These are phyloP conservation scores for Stenogyne calaminthoides DNA, from an alignment of 305 asterid species.

Conservation along the genomic window DNA sequence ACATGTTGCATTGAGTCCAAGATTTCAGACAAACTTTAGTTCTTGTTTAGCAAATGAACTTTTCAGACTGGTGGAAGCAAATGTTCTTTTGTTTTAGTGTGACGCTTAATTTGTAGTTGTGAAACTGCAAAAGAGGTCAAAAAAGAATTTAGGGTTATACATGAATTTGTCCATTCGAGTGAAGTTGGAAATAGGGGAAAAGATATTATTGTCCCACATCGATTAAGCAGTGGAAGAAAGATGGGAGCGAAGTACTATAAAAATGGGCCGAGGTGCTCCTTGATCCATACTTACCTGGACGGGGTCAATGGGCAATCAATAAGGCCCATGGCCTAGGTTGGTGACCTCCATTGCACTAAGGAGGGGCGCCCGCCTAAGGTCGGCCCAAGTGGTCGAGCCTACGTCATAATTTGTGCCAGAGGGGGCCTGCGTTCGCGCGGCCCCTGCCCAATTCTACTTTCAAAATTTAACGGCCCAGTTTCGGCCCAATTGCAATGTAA, in stretches of 20 bases:
- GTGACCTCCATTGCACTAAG: constrained; percentile 56
- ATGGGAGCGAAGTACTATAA: background rate
- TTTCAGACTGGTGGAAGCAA: too few relatives aligned
- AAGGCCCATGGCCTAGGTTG: constrained; percentile 49
- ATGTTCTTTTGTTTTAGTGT: too few relatives aligned
- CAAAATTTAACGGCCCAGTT: background rate
- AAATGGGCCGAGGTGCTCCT: background rate
- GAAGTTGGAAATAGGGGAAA: background rate
- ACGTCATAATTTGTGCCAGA: constrained; percentile 56
- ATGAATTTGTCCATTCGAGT: too few relatives aligned
- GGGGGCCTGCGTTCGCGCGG: constrained; percentile 88
- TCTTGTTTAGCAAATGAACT: too few relatives aligned
- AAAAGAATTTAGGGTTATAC: too few relatives aligned
- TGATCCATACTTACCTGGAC: constrained; percentile 39
- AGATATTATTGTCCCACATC: background rate
- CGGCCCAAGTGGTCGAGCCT: constrained; percentile 59
- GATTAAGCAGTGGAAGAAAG: background rate
- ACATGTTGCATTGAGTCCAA: too few relatives aligned
- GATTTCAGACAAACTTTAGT: too few relatives aligned
- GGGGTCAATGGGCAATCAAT: constrained; percentile 49
- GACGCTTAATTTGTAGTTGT: too few relatives aligned
- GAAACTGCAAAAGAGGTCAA: too few relatives aligned
- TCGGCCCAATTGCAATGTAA: too few relatives aligned
- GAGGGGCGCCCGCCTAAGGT: constrained; percentile 52
- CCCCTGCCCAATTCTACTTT: constrained; percentile 39